Conservation (phyloP, 1,284 basidiomycete species). For the Boletellus deceptivus region DNA sequence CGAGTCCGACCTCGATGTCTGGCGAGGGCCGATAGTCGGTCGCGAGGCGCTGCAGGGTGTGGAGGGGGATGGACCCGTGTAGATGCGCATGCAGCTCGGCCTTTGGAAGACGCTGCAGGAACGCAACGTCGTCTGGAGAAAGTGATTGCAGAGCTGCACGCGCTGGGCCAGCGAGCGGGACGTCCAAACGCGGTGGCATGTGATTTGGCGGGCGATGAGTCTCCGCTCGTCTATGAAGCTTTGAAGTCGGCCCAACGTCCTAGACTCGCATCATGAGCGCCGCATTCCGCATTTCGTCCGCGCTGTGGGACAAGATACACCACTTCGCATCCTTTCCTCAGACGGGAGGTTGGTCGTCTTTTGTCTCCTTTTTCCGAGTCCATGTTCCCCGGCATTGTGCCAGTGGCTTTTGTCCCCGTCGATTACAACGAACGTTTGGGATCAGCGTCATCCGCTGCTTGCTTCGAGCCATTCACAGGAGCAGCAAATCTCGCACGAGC, state of each 20-base stretch:
- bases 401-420: no score
- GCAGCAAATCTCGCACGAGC: no score
- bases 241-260: background rate
- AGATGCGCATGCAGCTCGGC: constrained; percentile 83
- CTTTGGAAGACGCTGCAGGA: constrained; percentile 65
- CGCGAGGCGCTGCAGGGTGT: constrained; percentile 64
- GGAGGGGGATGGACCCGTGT: constrained; percentile 76
- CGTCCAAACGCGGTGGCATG: constrained; percentile 10
- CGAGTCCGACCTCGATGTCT: constrained; percentile 11
- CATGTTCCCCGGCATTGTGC: no score
- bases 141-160: constrained; percentile 53
- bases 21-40: constrained; percentile 36
- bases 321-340: constrained; percentile 95
- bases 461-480: background rate
- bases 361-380: constrained; percentile 53
- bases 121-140: constrained; percentile 47
- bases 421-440: no score
- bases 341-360: constrained; percentile 72
- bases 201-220: constrained; percentile 11
- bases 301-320: constrained; percentile 91
- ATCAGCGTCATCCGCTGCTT: background rate
- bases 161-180: constrained; percentile 27
- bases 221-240: no score
- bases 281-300: constrained; percentile 69
- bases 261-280: constrained; percentile 22